These are phyloP conservation scores for Mytilinidion resinicola DNA, from an alignment of 495 filamentous ascomycete genomes.

Conservation along the genomic window DNA sequence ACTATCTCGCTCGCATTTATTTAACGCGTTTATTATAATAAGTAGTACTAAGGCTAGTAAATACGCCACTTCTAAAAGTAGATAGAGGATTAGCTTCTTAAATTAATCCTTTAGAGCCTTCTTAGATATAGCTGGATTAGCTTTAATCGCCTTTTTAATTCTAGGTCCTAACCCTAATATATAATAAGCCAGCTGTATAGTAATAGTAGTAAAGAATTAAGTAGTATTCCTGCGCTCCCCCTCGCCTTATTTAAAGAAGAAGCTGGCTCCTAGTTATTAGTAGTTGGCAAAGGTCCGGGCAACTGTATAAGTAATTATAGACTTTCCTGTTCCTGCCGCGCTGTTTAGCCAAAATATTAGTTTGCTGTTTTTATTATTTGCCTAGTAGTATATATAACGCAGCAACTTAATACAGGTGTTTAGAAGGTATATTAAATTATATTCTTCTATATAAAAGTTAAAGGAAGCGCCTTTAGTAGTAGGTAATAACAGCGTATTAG, in stretches of 20 bases:
- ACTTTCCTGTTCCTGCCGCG: conserved; percentile 10
- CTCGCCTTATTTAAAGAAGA: neutral
- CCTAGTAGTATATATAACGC: neutral
- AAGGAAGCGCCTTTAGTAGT: conserved; percentile 1
- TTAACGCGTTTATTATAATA: too few species aligned
- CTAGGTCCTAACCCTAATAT: conserved; percentile 14
- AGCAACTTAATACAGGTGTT: neutral
- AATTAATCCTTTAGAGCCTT: conserved; percentile 17
- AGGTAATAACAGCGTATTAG: too few species aligned
- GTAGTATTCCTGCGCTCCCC: neutral
- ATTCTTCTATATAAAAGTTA: neutral
- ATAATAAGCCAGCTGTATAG: conserved; percentile 14
- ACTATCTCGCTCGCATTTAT: too few species aligned
- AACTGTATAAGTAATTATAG: neutral
- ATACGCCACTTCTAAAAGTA: conserved; percentile 4
- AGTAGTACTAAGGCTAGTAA: neutral
- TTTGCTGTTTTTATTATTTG: conserved; percentile 35
- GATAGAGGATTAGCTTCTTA: conserved; percentile 6
- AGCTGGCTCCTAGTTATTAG: neutral
- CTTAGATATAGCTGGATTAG: neutral
- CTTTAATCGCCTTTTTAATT: conserved; percentile 8
- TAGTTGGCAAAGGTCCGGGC: neutral
- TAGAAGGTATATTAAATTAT: conserved; percentile 1
- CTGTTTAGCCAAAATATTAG: conserved; percentile 26
- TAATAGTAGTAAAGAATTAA: conserved; percentile 32